phyloP scores from a whole-genome alignment of 2,329 filamentous ascomycete species.

The Colletotrichum sp. region DNA sequence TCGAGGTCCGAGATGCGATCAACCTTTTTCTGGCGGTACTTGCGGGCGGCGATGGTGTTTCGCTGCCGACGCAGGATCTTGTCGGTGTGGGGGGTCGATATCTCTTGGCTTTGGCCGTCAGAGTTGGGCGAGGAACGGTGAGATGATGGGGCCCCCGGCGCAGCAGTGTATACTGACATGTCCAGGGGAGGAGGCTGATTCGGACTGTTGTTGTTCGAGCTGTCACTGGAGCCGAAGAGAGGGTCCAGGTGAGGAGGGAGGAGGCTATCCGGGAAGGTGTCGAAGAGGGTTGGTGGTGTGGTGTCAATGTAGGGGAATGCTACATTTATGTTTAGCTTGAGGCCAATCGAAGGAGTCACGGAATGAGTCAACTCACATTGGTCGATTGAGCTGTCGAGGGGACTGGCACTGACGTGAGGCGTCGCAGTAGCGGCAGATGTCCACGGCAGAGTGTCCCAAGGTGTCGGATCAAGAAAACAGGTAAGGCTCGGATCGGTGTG shows the following conservation, averaged over 20 bases:
- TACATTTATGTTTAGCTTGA: background rate
- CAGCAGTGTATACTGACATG: background rate
- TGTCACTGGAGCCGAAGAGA: slow-evolving; percentile 6
- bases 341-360: background rate
- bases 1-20: slow-evolving; percentile 70
- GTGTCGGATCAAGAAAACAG: slow-evolving; percentile 2
- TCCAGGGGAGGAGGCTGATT: slow-evolving; percentile 13
- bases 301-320: slow-evolving; percentile 16
- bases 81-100: slow-evolving; percentile 16
- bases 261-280: slow-evolving; percentile 8
- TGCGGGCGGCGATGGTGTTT: slow-evolving; percentile 74
- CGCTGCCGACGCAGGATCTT: slow-evolving; percentile 63
- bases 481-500: slow-evolving; percentile 6
- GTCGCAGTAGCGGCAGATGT: slow-evolving; percentile 6
- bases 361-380: background rate
- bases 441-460: slow-evolving; percentile 16
- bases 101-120: background rate
- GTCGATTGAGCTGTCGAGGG: slow-evolving; percentile 10
- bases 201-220: slow-evolving; percentile 14
- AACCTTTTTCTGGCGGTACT: slow-evolving; percentile 73
- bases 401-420: slow-evolving; percentile 9
- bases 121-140: slow-evolving; percentile 10
- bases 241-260: background rate
- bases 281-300: slow-evolving; percentile 12
- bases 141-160: background rate